Base-by-base conservation (phyloP, 352 stramenopile genomes). In the Phytophthora parvispora region DNA sequence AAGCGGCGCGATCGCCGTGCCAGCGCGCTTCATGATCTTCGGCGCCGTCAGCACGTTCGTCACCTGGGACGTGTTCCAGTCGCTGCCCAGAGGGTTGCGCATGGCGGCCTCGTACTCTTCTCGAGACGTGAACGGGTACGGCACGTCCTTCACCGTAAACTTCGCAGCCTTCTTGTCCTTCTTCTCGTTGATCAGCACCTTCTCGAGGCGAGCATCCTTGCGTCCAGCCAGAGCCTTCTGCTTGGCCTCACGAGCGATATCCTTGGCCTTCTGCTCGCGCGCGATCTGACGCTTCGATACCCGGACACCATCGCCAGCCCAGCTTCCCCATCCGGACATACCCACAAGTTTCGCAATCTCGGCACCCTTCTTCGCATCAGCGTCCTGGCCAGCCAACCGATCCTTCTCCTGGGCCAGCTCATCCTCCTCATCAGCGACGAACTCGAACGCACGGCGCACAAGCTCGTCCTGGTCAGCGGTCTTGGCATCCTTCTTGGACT, bases 91-190 rank as follows among this genome's bases (percentile, higher is more conserved):
- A 55, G 87, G 97, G 81, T 93, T 98, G 78, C 83, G 93, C 89
- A 99, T 99, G 45, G 95, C 94, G 62, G 92, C 90, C 80, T 99
- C 97, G 80, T 99, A 99, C 83, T 99, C 94, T 68, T 96, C 94
- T 45, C 96, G 89, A 60, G 90, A 98, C 54, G 90, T 99, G 80
- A 99, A 99, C 29, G 98, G 98, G 81, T 99, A 99, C 57, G 98
- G 98, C 47, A 99, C 94, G 59, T 98, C 88, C 49, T 88, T 73
- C 5, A 97, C 83, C 53, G 80, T 79, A 75, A 87, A 96, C 76
- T 93, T 93, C 57, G 89, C 78, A 25, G 84, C 88, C 62, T 97
- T 97, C 68, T 95, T 94, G 70, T 96, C 87, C 69, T 93, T 94
- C 83, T 93, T 95, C 74, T 97, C 90, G 60, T 92, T 96, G 58